These are phyloP conservation scores for Fusarium secorum DNA, from an alignment of 2,329 filamentous ascomycete genomes.

Conservation along the genomic window DNA sequence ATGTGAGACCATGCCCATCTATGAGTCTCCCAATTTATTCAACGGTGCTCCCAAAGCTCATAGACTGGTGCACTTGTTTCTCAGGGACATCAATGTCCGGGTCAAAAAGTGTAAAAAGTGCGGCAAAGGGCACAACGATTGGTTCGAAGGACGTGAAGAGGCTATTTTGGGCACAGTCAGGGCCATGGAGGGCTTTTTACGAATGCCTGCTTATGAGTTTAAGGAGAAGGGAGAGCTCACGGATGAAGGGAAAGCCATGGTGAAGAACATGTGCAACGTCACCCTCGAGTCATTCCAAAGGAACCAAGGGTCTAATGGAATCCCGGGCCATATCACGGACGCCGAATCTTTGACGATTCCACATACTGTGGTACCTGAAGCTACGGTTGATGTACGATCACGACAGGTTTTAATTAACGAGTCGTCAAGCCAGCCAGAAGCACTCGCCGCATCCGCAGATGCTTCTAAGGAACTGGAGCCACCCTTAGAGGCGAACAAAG, in stretches of 20 bases:
- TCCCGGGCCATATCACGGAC: background rate
- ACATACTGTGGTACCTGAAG: background rate
- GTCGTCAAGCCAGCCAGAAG: background rate
- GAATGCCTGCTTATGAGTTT: constrained; percentile 6
- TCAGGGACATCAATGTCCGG: background rate
- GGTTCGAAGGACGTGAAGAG: background rate
- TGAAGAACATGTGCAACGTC: constrained; percentile 8
- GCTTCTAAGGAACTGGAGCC: background rate
- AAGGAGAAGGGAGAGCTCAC: background rate
- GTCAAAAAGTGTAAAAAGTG: constrained; percentile 4
- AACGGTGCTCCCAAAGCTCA: constrained; percentile 9
- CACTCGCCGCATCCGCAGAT: too few species aligned
- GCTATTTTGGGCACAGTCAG: background rate
- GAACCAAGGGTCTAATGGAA: background rate
- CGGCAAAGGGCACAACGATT: constrained; percentile 4
- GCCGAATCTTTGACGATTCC: background rate
- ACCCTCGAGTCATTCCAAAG: background rate
- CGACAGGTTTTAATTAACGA: background rate
- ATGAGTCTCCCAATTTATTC: constrained; percentile 7
- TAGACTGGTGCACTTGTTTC: background rate
- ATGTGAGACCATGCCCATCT: background rate
- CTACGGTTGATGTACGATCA: background rate
- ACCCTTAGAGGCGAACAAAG: background rate
- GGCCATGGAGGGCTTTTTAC: constrained; percentile 18
- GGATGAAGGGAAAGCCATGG: background rate